These are phyloP conservation scores for Thermomyces lanuginosus DNA, from an alignment of 2,329 filamentous ascomycete species.

Conservation along the genomic window DNA sequence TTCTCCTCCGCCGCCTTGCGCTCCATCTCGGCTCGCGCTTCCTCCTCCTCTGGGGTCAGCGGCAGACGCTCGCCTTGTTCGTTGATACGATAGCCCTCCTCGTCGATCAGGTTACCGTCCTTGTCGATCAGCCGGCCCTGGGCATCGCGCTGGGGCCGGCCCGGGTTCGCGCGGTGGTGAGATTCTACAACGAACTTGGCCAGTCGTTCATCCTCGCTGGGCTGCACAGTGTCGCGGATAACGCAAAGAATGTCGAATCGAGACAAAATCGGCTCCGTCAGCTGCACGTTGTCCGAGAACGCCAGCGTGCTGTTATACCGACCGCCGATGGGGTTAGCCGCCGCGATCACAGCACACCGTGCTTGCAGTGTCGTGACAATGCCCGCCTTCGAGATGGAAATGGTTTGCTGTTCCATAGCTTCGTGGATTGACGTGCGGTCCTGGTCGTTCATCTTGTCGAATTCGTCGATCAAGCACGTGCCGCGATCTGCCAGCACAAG, in stretches of 20 bases:
- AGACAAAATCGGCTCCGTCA: constrained; percentile 92
- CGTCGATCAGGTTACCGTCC: constrained; percentile 41
- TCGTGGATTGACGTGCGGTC: constrained; percentile 97
- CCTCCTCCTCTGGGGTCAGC: constrained; percentile 28
- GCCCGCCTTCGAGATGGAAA: constrained; percentile 95
- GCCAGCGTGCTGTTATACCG: constrained; percentile 94
- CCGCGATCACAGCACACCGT: constrained; percentile 87
- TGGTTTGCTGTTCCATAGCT: constrained; percentile 99
- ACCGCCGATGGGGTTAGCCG: constrained; percentile 88
- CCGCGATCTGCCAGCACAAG: constrained; percentile 88
- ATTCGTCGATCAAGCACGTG: constrained; percentile 93
- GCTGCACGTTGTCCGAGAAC: constrained; percentile 88
- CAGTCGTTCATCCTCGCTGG: constrained; percentile 76
- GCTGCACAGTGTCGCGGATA: constrained; percentile 87
- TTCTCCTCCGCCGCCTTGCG: constrained; percentile 35
- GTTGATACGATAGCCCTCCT: constrained; percentile 39
- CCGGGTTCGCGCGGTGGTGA: constrained; percentile 75
- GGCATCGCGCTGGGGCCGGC: constrained; percentile 34
- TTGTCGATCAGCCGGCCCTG: constrained; percentile 28
- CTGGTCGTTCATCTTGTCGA: constrained; percentile 99
- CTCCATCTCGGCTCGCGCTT: constrained; percentile 22
- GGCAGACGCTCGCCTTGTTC: constrained; percentile 23
- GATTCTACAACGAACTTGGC: constrained; percentile 91
- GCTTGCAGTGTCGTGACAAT: constrained; percentile 96
- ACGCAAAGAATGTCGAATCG: constrained; percentile 97